Evolutionary conservation across 164 flowering plant genomes (phyloP), one percentile per base, ranked within the genome.

Genomic region (Brasenia schreberi): DNA sequence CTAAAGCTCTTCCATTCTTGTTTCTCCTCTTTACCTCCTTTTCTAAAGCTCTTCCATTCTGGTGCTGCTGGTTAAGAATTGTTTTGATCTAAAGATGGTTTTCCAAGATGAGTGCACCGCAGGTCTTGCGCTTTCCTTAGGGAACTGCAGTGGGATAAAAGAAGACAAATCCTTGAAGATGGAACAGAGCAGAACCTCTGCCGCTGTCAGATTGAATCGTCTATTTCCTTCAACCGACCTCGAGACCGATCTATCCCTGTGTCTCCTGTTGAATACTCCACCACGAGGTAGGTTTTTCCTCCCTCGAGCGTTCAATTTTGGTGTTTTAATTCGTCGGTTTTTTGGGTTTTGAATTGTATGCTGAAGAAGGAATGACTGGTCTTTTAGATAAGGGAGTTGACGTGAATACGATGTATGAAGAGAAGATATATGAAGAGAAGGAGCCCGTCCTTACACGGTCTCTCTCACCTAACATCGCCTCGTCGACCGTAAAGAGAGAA

Each of bases 121-220:
- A 14, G 82, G 83, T 63, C 91, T 89, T 64, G 83, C 68, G 64
- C 78, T 89, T 6, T 87, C 87, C 2, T 72, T 89, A 64, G 82
- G 85, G 7, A 61, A 49, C 56, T 2, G 56, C 56, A 49, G 56
- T 49, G 12, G 16, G 16, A 14, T 49, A 14, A 49, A 49, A 14
- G 56, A 7, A 11, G 63, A 9, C 63, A 49, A 14, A 3, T 61
- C 63, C 63, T 23, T 61, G 63, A 23, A 61, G 33, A 61, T 5
- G 63, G 27, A 18, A n/a, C 17, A 67, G 33, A 11, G 5, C 66
- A 49, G 56, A 49, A 19, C 72, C 18, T 59, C 65, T 11, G 61
- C 68, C 18, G 53, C 33, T 14, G 39, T 69, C 3, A 62, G 70
- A 23, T 62, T 76, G 23, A 64, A 72, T 52, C 33, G 63, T 18